phyloP scores from a whole-genome alignment of 202 grass and related monocot genomes.

The Elaeis oleifera region DNA sequence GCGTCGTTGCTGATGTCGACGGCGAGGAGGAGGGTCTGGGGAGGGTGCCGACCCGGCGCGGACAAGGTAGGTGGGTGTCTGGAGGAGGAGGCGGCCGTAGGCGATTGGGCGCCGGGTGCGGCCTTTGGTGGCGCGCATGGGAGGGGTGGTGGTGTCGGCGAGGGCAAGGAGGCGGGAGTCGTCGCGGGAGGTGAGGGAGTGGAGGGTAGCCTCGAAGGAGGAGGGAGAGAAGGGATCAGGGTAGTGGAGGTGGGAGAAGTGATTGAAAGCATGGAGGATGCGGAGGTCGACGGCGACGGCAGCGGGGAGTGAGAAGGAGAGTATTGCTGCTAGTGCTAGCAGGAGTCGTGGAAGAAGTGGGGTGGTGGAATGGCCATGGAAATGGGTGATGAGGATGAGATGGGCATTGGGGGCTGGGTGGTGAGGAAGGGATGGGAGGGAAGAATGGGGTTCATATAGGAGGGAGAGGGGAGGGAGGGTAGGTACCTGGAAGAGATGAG shows the following conservation, averaged over 20 bases:
- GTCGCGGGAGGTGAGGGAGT: not conserved
- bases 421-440: too few species aligned
- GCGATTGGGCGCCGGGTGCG: conserved; percentile 2
- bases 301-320: not conserved
- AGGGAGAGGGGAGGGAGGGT: too few species aligned
- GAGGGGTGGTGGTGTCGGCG: not conserved
- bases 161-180: conserved; percentile 11
- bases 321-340: too few species aligned
- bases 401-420: too few species aligned
- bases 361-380: too few species aligned
- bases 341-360: too few species aligned
- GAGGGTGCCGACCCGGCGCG: conserved; percentile 9
- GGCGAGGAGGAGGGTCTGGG: conserved; percentile 9
- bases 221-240: not conserved
- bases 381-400: too few species aligned
- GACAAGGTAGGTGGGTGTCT: conserved; percentile 11
- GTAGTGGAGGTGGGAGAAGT: not conserved
- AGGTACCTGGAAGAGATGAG: too few species aligned
- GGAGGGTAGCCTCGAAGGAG: conserved; percentile 2
- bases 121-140: not conserved
- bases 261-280: conserved; percentile 6
- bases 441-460: too few species aligned
- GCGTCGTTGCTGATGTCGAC: conserved; percentile 17
- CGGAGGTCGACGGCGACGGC: not conserved
- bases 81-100: conserved; percentile 3